phyloP scores from a whole-genome alignment of 768 basidiomycete genomes.

The Tricholomella constricta region DNA sequence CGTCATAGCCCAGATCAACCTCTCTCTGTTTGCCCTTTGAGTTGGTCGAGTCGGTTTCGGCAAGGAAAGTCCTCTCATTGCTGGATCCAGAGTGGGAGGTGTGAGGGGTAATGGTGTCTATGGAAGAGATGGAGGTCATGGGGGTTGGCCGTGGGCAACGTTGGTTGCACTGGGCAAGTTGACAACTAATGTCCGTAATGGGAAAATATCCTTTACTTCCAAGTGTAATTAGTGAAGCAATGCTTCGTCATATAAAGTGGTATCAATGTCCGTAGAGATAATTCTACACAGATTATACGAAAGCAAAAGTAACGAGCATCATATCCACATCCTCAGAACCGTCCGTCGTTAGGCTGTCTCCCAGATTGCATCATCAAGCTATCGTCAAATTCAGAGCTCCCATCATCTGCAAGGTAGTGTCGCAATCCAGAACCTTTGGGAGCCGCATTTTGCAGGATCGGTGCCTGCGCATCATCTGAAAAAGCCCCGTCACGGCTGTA shows the following conservation, averaged over 20 bases:
- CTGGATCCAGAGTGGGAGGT: constrained; percentile 44
- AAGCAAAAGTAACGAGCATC: background rate
- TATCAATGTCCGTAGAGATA: constrained; percentile 15
- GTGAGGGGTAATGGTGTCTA: constrained; percentile 16
- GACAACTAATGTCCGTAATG: background rate
- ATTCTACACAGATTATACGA: constrained; percentile 13
- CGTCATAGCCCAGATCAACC: constrained; percentile 24
- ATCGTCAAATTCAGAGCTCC: constrained; percentile 51
- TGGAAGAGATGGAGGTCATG: constrained; percentile 25
- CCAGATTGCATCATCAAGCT: constrained; percentile 44
- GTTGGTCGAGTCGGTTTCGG: constrained; percentile 26
- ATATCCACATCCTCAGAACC: constrained; percentile 31
- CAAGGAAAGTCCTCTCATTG: constrained; percentile 31
- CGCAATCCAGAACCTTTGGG: constrained; percentile 59
- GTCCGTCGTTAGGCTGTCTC: constrained; percentile 33
- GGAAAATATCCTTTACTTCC: background rate
- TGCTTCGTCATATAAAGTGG: background rate
- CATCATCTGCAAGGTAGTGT: constrained; percentile 52
- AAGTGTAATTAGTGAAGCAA: constrained; percentile 10
- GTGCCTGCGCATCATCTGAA: constrained; percentile 57
- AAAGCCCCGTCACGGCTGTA: constrained; percentile 48
- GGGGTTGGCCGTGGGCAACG: background rate
- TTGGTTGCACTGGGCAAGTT: background rate
- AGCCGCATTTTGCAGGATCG: constrained; percentile 50
- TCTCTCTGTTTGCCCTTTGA: constrained; percentile 27